Conservation (phyloP, 148 eudicot species). For the Chenopodium suecicum region DNA sequence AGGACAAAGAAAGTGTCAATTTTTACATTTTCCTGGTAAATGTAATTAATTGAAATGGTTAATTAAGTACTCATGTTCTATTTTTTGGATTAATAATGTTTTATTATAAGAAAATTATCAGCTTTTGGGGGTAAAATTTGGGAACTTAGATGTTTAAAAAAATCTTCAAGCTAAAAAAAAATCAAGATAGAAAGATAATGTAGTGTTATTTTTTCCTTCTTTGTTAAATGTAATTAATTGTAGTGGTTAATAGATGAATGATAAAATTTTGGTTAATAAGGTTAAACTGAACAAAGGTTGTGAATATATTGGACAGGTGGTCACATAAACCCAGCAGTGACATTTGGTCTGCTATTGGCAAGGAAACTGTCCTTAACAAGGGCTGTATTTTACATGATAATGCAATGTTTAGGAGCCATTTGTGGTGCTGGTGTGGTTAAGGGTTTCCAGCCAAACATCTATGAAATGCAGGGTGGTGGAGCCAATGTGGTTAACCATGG, state of each 20-base stretch:
- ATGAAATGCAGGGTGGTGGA: slow-evolving; percentile 42
- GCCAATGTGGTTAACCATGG: slow-evolving; percentile 48
- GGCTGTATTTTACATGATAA: slow-evolving; percentile 46
- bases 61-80: neutral
- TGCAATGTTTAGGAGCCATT: slow-evolving; percentile 41
- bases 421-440: slow-evolving; percentile 53
- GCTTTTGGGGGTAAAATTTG: neutral
- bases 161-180: too few species aligned
- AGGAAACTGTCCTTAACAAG: slow-evolving; percentile 50
- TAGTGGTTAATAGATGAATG: neutral
- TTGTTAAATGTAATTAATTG: neutral
- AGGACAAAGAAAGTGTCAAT: too few species aligned
- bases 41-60: neutral
- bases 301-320: slow-evolving; percentile 27
- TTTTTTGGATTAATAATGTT: neutral
- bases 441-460: slow-evolving; percentile 38
- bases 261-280: neutral
- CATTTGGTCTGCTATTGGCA: slow-evolving; percentile 51
- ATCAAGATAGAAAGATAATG: too few species aligned
- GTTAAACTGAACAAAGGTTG: neutral
- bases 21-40: too few species aligned
- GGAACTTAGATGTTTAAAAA: too few species aligned
- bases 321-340: slow-evolving; percentile 45
- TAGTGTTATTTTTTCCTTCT: neutral
- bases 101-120: neutral